These are phyloP conservation scores for Obba rivulosa DNA, from an alignment of 768 basidiomycete species.

Conservation along the genomic window DNA sequence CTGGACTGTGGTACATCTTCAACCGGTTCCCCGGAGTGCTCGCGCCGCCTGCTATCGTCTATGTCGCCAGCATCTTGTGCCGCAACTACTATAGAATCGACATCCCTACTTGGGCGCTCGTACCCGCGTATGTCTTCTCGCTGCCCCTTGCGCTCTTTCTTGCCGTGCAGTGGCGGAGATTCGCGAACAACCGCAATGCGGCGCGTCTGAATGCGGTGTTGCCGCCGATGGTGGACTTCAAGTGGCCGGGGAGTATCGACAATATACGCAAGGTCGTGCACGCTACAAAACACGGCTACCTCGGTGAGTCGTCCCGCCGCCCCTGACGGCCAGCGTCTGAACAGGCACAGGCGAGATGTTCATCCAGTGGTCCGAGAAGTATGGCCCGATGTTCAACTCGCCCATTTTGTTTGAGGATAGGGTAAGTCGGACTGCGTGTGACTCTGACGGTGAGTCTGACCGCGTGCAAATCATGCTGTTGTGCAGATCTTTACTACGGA, in stretches of 20 bases:
- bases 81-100: slow-evolving; percentile 1
- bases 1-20: slow-evolving; percentile 10
- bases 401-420: slow-evolving; percentile 33
- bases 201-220: slow-evolving; percentile 9
- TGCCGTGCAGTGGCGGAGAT: slow-evolving; percentile 8
- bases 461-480: background rate
- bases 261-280: slow-evolving; percentile 1
- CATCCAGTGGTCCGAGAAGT: slow-evolving; percentile 3
- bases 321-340: background rate
- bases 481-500: slow-evolving; percentile 27
- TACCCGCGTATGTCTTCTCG: slow-evolving; percentile 9
- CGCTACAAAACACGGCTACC: background rate
- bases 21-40: slow-evolving; percentile 19
- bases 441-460: background rate
- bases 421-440: slow-evolving; percentile 18
- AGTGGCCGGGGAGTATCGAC: slow-evolving; percentile 14
- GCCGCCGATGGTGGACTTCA: slow-evolving; percentile 8
- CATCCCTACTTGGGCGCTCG: slow-evolving; percentile 9
- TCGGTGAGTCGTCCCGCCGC: slow-evolving; percentile 1
- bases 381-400: slow-evolving; percentile 16
- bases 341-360: background rate
- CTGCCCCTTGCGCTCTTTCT: slow-evolving; percentile 13
- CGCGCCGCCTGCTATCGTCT: slow-evolving; percentile 12
- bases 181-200: slow-evolving; percentile 5
- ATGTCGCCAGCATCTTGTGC: slow-evolving; percentile 5